Evolutionary conservation across 495 filamentous ascomycete genomes (phyloP).

Genomic region (Penicillium subrubescens): DNA sequence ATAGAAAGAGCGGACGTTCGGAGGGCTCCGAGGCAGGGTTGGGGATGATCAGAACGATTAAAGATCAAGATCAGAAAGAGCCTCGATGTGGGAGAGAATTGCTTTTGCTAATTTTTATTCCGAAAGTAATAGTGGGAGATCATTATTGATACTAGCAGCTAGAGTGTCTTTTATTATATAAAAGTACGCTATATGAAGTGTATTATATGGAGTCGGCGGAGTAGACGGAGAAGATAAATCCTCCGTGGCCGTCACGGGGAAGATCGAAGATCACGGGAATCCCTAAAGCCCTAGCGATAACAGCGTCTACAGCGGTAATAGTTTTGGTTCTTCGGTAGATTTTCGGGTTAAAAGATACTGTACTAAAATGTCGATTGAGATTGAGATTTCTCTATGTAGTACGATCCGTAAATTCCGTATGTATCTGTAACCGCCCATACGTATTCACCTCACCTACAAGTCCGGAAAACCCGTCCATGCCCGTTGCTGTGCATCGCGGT

Average conservation of each 20-base stretch:
- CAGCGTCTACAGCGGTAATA: not conserved
- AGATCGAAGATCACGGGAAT: not conserved
- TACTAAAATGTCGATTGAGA: no score
- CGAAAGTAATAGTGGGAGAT: no score
- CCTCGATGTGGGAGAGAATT: not conserved
- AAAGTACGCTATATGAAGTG: not conserved
- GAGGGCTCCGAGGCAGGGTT: not conserved
- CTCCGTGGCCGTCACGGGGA: not conserved
- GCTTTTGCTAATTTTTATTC: no score
- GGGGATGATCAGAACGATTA: no score
- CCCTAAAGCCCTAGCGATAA: not conserved
- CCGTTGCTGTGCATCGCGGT: conserved; percentile 6
- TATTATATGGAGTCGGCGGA: not conserved
- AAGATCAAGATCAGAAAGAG: not conserved
- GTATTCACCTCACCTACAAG: not conserved
- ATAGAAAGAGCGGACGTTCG: not conserved
- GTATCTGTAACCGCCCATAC: not conserved
- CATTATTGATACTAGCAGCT: no score
- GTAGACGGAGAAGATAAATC: not conserved
- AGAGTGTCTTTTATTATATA: not conserved
- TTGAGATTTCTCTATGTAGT: no score
- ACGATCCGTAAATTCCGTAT: not conserved
- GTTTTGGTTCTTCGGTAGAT: not conserved
- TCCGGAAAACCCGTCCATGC: conserved; percentile 3
- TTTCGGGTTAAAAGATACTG: not conserved